Conservation (phyloP, 1,284 basidiomycete genomes). For the Ganoderma lingzhi region DNA sequence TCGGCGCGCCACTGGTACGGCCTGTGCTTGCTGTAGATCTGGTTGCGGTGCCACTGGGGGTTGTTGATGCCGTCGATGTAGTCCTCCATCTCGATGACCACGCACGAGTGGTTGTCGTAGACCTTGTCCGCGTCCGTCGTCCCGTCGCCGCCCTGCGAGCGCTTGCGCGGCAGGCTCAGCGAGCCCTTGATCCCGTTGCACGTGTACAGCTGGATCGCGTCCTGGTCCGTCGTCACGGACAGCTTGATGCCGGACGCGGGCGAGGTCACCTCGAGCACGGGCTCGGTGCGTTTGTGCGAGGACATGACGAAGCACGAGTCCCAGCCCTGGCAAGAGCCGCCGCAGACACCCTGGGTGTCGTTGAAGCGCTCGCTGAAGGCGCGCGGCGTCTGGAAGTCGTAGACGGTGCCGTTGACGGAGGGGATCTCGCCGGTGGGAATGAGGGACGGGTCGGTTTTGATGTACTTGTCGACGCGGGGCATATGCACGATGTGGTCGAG, state of each 20-base stretch:
- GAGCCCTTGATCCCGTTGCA: conserved; percentile 37
- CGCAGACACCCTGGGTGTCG: conserved; percentile 42
- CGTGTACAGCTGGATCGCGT: conserved; percentile 58
- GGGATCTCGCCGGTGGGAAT: conserved; percentile 60
- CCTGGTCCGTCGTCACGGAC: conserved; percentile 56
- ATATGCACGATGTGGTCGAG: conserved; percentile 54
- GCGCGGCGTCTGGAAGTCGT: conserved; percentile 54
- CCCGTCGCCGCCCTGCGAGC: conserved; percentile 55
- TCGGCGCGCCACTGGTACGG: conserved; percentile 12
- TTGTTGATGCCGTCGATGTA: conserved; percentile 24
- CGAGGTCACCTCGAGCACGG: conserved; percentile 2
- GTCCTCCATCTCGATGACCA: conserved; percentile 54
- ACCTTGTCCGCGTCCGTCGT: conserved; percentile 29
- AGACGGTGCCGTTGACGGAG: conserved; percentile 49
- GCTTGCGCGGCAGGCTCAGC: conserved; percentile 55
- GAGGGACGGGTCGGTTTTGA: conserved; percentile 53
- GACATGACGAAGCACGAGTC: conserved; percentile 12
- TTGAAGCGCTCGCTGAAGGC: conserved; percentile 53
- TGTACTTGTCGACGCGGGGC: conserved; percentile 48
- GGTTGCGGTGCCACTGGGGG: conserved; percentile 15
- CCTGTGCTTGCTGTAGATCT: conserved; percentile 7
- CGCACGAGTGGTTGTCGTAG: conserved; percentile 54
- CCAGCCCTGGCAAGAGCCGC: conserved; percentile 3
- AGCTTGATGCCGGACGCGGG: conserved; percentile 40
- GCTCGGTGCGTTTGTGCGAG: not conserved